Evolutionary conservation across 176 grass and related monocot species (phyloP).

Genomic region (Triticum urartu): DNA sequence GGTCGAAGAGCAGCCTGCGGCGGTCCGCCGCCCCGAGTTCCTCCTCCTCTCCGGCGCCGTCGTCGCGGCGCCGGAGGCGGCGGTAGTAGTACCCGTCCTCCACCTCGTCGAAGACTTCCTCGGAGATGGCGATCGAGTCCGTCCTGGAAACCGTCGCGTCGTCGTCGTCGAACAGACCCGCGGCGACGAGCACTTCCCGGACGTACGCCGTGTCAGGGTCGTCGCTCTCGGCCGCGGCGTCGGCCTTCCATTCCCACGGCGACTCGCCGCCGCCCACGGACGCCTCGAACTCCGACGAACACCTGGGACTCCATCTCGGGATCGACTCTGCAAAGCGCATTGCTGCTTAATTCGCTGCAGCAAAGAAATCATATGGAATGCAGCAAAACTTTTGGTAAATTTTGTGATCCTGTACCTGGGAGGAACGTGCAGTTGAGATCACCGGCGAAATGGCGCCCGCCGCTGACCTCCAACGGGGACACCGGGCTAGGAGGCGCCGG

Average conservation of each 20-base stretch:
- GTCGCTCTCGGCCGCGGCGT: constrained; percentile 14
- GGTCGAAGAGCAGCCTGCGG: constrained; percentile 66
- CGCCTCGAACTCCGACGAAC: constrained; percentile 28
- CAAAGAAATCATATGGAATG: not conserved
- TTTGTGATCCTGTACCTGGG: constrained; percentile 35
- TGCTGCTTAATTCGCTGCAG: not conserved
- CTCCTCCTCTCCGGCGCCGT: not conserved
- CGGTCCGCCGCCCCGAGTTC: not conserved
- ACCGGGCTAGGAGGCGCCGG: constrained; percentile 59
- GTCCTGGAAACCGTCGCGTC: not conserved
- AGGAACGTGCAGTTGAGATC: constrained; percentile 39
- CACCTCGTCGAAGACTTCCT: constrained; percentile 50
- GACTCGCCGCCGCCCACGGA: constrained; percentile 27
- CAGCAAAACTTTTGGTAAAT: not conserved
- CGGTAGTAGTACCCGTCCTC: constrained; percentile 62
- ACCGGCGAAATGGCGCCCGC: constrained; percentile 35
- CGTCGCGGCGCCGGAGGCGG: not conserved
- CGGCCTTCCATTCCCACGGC: constrained; percentile 24
- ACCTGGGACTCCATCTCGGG: constrained; percentile 27
- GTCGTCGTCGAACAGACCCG: constrained; percentile 53
- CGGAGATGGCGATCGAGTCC: constrained; percentile 35
- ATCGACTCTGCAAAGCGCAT: constrained; percentile 24
- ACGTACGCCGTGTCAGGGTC: constrained; percentile 47
- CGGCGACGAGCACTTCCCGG: constrained; percentile 47
- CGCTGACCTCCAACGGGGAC: constrained; percentile 55